phyloP scores from a whole-genome alignment of 306 rosid species.

The Inga laurina region DNA sequence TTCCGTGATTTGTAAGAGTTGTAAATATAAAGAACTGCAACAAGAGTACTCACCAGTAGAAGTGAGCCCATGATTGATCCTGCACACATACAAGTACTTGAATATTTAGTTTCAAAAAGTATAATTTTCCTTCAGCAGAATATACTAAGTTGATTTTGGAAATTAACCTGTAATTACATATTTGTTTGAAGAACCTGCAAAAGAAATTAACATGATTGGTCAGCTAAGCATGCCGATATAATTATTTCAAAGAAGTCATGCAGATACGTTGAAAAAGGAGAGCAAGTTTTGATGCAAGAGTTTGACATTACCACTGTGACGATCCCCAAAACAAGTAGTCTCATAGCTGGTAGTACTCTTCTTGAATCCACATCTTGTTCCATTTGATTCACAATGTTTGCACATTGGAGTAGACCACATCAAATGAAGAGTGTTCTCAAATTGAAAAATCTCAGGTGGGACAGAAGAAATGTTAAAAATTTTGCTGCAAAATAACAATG shows the following conservation, averaged over 20 bases:
- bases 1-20: neutral
- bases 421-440: neutral
- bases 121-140: neutral
- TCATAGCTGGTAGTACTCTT: neutral
- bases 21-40: neutral
- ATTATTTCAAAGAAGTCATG: neutral
- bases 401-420: slow-evolving; percentile 41
- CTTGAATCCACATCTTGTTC: slow-evolving; percentile 35
- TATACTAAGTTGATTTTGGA: neutral
- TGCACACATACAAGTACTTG: neutral
- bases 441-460: accelerated
- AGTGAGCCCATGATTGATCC: neutral
- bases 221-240: neutral
- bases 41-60: neutral
- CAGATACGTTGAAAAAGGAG: too few species aligned
- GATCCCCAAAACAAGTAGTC: slow-evolving; percentile 13
- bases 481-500: slow-evolving; percentile 30
- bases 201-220: neutral
- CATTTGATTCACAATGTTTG: slow-evolving; percentile 33
- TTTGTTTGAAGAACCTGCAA: neutral
- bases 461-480: slow-evolving; percentile 23
- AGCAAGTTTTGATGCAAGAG: neutral
- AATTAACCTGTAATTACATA: neutral
- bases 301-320: neutral
- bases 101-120: neutral